These are phyloP conservation scores for Xylariales sp. DNA, from an alignment of 2,329 filamentous ascomycete genomes.

Conservation along the genomic window DNA sequence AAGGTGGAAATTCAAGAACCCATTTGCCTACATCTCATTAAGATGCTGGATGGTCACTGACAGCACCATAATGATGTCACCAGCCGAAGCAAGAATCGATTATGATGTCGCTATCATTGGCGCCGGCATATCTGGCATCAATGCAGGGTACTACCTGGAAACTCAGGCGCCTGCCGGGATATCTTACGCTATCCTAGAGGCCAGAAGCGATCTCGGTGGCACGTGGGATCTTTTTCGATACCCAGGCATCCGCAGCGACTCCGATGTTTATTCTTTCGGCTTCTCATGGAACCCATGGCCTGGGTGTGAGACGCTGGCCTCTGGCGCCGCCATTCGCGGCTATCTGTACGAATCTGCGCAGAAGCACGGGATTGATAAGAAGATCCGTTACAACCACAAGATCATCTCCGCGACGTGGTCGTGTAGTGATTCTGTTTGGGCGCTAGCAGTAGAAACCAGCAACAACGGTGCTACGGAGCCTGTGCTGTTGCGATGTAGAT, in stretches of 20 bases:
- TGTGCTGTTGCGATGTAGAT: conserved; percentile 33
- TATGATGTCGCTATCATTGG: conserved; percentile 64
- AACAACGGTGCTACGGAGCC: conserved; percentile 24
- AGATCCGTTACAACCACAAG: conserved; percentile 50
- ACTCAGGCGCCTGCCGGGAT: conserved; percentile 45
- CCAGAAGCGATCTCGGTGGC: conserved; percentile 61
- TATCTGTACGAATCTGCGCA: conserved; percentile 49
- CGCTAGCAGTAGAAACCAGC: conserved; percentile 34
- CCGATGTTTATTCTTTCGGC: conserved; percentile 57
- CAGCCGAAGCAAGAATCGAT: no score
- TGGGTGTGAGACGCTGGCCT: conserved; percentile 24
- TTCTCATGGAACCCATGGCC: conserved; percentile 70
- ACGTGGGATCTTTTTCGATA: conserved; percentile 79
- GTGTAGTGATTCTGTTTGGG: conserved; percentile 48
- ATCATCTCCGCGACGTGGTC: conserved; percentile 50
- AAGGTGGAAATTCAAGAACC: no score
- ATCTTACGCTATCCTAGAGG: conserved; percentile 65
- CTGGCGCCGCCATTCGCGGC: conserved; percentile 36
- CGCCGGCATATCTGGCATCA: conserved; percentile 72
- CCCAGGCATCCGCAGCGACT: conserved; percentile 64
- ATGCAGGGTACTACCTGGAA: conserved; percentile 66
- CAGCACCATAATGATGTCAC: no score
- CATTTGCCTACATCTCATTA: no score
- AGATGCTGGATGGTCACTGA: no score
- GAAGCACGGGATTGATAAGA: conserved; percentile 43